phyloP scores from a whole-genome alignment of 2,329 filamentous ascomycete genomes.

The Colletotrichum endophyticum region DNA sequence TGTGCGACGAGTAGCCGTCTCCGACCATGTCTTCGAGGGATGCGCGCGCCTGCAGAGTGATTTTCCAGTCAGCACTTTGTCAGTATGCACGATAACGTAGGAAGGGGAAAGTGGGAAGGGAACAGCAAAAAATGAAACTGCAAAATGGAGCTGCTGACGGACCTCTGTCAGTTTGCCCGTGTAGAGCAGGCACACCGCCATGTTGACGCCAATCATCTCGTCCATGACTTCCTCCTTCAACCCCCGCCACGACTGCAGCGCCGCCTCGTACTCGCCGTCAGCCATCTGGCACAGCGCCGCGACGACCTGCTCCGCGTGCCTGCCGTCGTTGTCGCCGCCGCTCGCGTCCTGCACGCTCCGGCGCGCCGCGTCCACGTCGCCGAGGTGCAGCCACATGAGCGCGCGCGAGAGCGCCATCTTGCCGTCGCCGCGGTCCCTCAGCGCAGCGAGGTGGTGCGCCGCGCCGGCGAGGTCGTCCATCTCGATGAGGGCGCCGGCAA shows the following conservation, averaged over 20 bases:
- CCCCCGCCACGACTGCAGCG: constrained; percentile 66
- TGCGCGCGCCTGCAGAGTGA: constrained; percentile 59
- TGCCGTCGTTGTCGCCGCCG: constrained; percentile 24
- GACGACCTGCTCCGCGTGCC: constrained; percentile 55
- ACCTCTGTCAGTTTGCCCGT: constrained; percentile 77
- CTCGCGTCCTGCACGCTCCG: constrained; percentile 47
- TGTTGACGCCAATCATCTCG: constrained; percentile 80
- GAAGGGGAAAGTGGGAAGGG: background rate
- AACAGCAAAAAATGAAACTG: background rate
- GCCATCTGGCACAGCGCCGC: constrained; percentile 78
- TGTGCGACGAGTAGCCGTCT: constrained; percentile 71
- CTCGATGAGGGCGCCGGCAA: constrained; percentile 73
- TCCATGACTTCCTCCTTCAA: constrained; percentile 49
- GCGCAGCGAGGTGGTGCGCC: constrained; percentile 69
- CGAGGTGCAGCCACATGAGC: constrained; percentile 78
- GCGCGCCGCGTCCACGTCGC: constrained; percentile 74
- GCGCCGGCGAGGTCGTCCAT: constrained; percentile 90
- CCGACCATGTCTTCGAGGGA: constrained; percentile 72
- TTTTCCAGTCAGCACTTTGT: background rate
- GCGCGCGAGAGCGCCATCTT: constrained; percentile 57
- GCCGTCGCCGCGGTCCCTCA: constrained; percentile 48
- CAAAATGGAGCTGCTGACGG: constrained; percentile 24
- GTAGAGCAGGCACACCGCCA: constrained; percentile 85
- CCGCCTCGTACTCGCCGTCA: constrained; percentile 72
- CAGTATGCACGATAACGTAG: background rate